Evolutionary conservation across 139 green algal genomes (phyloP).

Genomic region (Bryopsis sp.): DNA sequence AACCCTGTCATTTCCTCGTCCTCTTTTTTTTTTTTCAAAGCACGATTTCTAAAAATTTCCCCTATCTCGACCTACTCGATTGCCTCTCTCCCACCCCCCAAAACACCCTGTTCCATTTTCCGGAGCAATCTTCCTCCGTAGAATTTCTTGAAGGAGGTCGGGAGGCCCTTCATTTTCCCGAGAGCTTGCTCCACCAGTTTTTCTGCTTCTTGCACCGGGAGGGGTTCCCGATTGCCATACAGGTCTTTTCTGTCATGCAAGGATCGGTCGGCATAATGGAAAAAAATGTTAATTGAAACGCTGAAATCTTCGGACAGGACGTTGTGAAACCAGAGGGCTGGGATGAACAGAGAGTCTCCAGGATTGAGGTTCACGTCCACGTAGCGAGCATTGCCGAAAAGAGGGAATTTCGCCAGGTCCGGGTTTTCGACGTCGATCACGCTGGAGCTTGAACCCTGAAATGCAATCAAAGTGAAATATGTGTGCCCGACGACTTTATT

Average conservation of each 20-base stretch:
- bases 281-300: slow-evolving; percentile 50
- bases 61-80: no score
- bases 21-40: no score
- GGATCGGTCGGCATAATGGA: slow-evolving; percentile 23
- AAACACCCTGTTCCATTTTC: slow-evolving; percentile 1
- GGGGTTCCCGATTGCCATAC: slow-evolving; percentile 48
- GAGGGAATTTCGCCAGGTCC: slow-evolving; percentile 35
- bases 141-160: slow-evolving; percentile 31
- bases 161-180: slow-evolving; percentile 23
- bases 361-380: slow-evolving; percentile 30
- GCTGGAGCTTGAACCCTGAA: slow-evolving; percentile 32
- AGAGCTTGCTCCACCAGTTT: slow-evolving; percentile 9
- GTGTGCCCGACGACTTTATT: no score
- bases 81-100: no score
- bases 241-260: slow-evolving; percentile 47
- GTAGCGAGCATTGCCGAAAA: slow-evolving; percentile 20
- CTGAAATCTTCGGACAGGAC: slow-evolving; percentile 29
- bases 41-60: no score
- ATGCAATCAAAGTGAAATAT: no score
- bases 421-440: slow-evolving; percentile 32
- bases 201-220: slow-evolving; percentile 26
- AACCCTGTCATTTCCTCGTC: no score
- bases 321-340: slow-evolving; percentile 51
- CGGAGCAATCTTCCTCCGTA: slow-evolving; percentile 27
- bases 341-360: slow-evolving; percentile 50